Evolutionary conservation across 1,284 basidiomycete genomes (phyloP).

Genomic region (Sanguinoderma infundibulare): DNA sequence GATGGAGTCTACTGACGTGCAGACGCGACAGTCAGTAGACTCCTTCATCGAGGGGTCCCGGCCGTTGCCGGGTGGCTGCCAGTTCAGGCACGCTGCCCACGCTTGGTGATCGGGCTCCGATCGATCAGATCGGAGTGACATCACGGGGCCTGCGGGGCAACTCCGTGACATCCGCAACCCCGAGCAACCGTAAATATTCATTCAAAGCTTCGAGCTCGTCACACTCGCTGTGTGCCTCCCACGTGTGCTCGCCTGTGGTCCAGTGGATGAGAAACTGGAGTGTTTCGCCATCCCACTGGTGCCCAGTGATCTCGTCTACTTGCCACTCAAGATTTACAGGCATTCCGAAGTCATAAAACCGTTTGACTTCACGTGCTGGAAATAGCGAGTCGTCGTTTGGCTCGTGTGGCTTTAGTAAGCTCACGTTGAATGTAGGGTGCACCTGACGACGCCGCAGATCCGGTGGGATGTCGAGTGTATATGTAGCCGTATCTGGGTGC

Average conservation of each 20-base stretch:
- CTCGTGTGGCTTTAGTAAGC: conserved; percentile 26
- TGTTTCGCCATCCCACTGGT: conserved; percentile 17
- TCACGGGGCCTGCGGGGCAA: neutral
- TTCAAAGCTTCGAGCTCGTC: neutral
- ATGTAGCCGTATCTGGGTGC: conserved; percentile 24
- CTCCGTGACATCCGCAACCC: neutral
- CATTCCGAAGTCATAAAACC: conserved; percentile 31
- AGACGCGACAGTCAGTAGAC: too few relatives aligned
- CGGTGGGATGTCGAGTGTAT: conserved; percentile 32
- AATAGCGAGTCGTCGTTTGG: conserved; percentile 30
- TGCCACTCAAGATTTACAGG: conserved; percentile 25
- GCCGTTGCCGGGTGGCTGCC: too few relatives aligned
- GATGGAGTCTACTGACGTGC: too few relatives aligned
- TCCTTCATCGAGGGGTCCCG: too few relatives aligned
- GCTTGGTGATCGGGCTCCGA: too few relatives aligned
- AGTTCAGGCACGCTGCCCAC: too few relatives aligned
- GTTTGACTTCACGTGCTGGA: conserved; percentile 22
- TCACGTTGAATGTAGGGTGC: conserved; percentile 34
- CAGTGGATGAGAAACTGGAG: conserved; percentile 27
- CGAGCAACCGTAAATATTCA: neutral
- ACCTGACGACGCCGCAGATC: conserved; percentile 29
- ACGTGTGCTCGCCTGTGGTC: conserved; percentile 1
- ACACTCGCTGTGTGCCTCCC: neutral
- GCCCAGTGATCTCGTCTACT: conserved; percentile 26
- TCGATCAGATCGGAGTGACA: too few relatives aligned